A percentile compares a stretch with the other conserved stretches of the same genome.
These are phyloP conservation scores for Rhinocladiella mackenziei DNA, from an alignment of 2,329 filamentous ascomycete genomes.

Conservation along the genomic window DNA sequence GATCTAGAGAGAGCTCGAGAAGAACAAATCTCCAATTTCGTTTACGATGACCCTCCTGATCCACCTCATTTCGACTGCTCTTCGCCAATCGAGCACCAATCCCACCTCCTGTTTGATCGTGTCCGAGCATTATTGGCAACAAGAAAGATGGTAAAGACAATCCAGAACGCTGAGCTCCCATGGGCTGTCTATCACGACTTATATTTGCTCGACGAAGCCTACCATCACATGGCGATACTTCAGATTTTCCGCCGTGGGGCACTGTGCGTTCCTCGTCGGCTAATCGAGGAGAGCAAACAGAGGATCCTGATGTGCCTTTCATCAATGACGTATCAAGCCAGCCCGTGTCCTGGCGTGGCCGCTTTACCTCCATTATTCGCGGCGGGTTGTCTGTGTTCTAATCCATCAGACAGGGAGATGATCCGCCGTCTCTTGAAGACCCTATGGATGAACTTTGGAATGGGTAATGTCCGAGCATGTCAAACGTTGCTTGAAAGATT, in stretches of 20 bases:
- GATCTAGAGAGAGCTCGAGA: constrained; percentile 1
- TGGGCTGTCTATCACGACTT: constrained; percentile 6
- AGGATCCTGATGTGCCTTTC: constrained; percentile 1
- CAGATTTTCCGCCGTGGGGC: constrained; percentile 10
- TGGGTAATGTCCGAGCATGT: constrained; percentile 11
- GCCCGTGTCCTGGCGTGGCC: constrained; percentile 8
- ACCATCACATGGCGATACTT: constrained; percentile 16
- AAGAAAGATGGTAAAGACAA: not conserved
- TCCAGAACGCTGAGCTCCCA: not conserved
- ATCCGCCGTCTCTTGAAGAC: constrained; percentile 9
- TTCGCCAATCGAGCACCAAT: constrained; percentile 10
- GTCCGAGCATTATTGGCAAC: constrained; percentile 5
- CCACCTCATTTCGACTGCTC: constrained; percentile 11
- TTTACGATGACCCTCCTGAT: constrained; percentile 3
- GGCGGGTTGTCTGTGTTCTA: constrained; percentile 5
- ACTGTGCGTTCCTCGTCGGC: constrained; percentile 2
- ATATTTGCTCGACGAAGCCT: constrained; percentile 12
- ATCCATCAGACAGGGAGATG: constrained; percentile 2
- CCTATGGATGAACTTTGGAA: constrained; percentile 13
- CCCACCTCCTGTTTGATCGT: constrained; percentile 9
- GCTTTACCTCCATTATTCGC: constrained; percentile 10
- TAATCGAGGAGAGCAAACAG: constrained; percentile 8
- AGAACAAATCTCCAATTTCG: not conserved
- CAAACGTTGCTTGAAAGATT: constrained; percentile 3
- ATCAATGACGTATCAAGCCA: not conserved